phyloP scores from a whole-genome alignment of 768 basidiomycete species.

The Lactarius indigo region DNA sequence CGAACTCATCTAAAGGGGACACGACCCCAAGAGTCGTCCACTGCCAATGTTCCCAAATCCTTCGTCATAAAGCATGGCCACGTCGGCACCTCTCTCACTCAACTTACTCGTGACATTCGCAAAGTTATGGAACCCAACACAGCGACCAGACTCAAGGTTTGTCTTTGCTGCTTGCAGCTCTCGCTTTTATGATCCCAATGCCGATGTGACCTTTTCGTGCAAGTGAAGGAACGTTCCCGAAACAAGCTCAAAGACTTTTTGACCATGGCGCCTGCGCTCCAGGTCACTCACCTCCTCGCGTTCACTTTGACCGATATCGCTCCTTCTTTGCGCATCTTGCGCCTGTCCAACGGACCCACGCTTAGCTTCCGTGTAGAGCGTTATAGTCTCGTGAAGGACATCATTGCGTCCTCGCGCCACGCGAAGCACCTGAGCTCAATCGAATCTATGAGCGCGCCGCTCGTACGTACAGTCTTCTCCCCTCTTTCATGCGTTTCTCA shows the following conservation, averaged over 20 bases:
- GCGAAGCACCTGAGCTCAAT: conserved; percentile 69
- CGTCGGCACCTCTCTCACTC: conserved; percentile 80
- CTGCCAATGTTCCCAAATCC: conserved; percentile 65
- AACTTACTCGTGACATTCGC: conserved; percentile 89
- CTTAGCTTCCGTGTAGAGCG: conserved; percentile 90
- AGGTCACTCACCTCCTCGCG: conserved; percentile 89
- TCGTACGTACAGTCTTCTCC: conserved; percentile 49
- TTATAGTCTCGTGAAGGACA: conserved; percentile 88
- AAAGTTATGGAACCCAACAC: conserved; percentile 99
- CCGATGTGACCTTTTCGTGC: conserved; percentile 20
- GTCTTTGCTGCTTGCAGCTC: conserved; percentile 23
- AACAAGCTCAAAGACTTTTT: conserved; percentile 95
- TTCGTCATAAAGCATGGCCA: conserved; percentile 97
- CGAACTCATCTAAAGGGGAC: conserved; percentile 75
- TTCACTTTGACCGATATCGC: conserved; percentile 85
- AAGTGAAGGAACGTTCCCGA: conserved; percentile 74
- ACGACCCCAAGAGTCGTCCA: conserved; percentile 31
- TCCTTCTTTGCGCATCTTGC: conserved; percentile 81
- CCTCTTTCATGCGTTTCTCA: not conserved
- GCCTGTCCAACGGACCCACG: conserved; percentile 87
- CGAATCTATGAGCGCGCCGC: conserved; percentile 88
- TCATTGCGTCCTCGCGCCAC: conserved; percentile 60
- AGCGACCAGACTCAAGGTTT: conserved; percentile 83
- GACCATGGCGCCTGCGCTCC: conserved; percentile 84
- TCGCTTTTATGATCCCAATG: conserved; percentile 11